Base-by-base conservation (phyloP, 129 eudicot genomes). In the Logfia minima region DNA sequence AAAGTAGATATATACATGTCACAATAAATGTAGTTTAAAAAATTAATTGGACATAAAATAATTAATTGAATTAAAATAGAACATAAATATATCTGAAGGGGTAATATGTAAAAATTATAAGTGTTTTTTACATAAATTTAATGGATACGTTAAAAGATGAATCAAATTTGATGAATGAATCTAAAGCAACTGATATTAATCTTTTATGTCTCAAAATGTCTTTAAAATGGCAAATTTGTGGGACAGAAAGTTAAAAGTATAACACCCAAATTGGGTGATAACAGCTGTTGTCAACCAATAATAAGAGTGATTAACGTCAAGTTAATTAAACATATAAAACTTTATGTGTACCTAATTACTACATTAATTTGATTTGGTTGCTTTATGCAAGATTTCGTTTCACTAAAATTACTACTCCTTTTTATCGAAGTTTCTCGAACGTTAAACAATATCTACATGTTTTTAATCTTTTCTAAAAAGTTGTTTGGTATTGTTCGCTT, bases 211-310 rank as follows among this genome's bases (percentile, higher is more conserved):
- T 76, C 37, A 22, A 24, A 37, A 37, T 37, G 43, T 37, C 5
- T 45, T 45, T 9, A 45, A 0, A 13, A 10, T 9, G 63, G 65
- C n/a, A 74, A 22, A 61, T 35, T 37, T 60, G 41, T 37, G 56
- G 43, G 14, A 17, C 63, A 16, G 41, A 51, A 8, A 48, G n/a
- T n/a, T 48, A 48, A 3, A 48, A 13, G 1, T 23, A 41, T 4
- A 41, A 41, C 14, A 41, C 48, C 4, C 0, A 18, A 58, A 78
- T 48, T 48, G 53, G 4, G 18, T 11, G 5, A n/a, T 48, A n/a
- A 74, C 59, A 68, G 29, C 67, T 68, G 66, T 68, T 37, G 72
- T 34, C 53, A 76, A 76, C 18, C 55, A 34, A 66, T 70, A 6
- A 39, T 55, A 10, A 37, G 13, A 45, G 72, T 58, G 26, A 22